Evolutionary conservation across 768 basidiomycete species (phyloP).

Genomic region (Chalciporus sphaerocephalus): DNA sequence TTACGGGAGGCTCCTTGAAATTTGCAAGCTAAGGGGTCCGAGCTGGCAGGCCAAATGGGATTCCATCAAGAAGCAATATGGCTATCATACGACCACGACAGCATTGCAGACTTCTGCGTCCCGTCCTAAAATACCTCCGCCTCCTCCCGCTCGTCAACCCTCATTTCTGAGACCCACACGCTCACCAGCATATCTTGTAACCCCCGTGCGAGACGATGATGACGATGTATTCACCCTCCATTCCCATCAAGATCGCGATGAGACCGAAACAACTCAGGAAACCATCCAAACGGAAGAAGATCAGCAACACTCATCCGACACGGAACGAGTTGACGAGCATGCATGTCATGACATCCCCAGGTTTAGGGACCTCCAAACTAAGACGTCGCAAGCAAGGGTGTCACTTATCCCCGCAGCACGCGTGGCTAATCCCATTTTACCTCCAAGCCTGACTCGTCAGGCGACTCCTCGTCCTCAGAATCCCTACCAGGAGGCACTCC

Average conservation of each 20-base stretch:
- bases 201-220: slow-evolving; percentile 34
- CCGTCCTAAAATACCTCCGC: slow-evolving; percentile 17
- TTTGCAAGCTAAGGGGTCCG: slow-evolving; percentile 74
- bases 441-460: slow-evolving; percentile 25
- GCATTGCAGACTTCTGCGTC: slow-evolving; percentile 11
- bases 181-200: slow-evolving; percentile 20
- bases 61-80: slow-evolving; percentile 56
- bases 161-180: slow-evolving; percentile 21
- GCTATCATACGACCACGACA: slow-evolving; percentile 28
- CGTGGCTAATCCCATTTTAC: slow-evolving; percentile 24
- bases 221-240: slow-evolving; percentile 42
- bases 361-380: slow-evolving; percentile 7
- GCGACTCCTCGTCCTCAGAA: slow-evolving; percentile 29
- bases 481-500: slow-evolving; percentile 7
- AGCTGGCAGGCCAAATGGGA: slow-evolving; percentile 84
- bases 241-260: slow-evolving; percentile 39
- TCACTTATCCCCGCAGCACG: slow-evolving; percentile 10
- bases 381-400: slow-evolving; percentile 7
- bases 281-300: slow-evolving; percentile 15
- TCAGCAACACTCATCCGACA: slow-evolving; percentile 11
- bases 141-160: slow-evolving; percentile 10
- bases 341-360: slow-evolving; percentile 3
- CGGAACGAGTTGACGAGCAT: slow-evolving; percentile 23
- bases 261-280: slow-evolving; percentile 17
- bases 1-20: slow-evolving; percentile 77